Evolutionary conservation across 1,284 basidiomycete species (phyloP).

Genomic region (Heterobasidion annosum): DNA sequence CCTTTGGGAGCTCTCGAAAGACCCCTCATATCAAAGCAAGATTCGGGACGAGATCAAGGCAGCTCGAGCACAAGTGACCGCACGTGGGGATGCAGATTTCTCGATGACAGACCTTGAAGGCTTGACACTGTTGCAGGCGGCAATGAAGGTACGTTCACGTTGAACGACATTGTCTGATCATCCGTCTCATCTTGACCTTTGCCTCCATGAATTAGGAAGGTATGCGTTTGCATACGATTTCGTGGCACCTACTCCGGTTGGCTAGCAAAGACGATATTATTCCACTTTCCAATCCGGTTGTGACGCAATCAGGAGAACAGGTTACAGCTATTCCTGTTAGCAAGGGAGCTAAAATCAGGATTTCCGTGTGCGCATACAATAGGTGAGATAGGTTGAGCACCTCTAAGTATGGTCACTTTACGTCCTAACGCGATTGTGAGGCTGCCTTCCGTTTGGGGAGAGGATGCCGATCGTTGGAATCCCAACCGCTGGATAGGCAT

Average conservation of each 20-base stretch:
- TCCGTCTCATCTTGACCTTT: not conserved
- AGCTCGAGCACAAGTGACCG: constrained; percentile 6
- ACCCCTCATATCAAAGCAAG: constrained; percentile 26
- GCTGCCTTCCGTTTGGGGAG: constrained; percentile 32
- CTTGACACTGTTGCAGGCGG: constrained; percentile 19
- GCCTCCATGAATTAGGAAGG: constrained; percentile 20
- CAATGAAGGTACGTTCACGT: constrained; percentile 15
- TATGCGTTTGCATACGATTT: constrained; percentile 28
- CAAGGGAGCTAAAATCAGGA: constrained; percentile 25
- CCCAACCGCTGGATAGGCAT: constrained; percentile 39
- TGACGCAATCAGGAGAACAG: constrained; percentile 18
- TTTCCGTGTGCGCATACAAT: constrained; percentile 21
- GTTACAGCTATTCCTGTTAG: constrained; percentile 24
- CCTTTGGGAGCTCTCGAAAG: constrained; percentile 30
- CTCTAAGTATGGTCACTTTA: not conserved
- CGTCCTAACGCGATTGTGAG: constrained; percentile 10
- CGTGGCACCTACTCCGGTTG: constrained; percentile 18
- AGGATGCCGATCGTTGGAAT: constrained; percentile 40
- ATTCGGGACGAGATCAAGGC: not conserved
- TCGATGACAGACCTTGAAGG: constrained; percentile 20
- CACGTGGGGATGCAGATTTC: constrained; percentile 17
- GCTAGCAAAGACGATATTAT: constrained; percentile 26
- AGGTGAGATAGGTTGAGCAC: constrained; percentile 15
- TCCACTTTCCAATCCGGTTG: constrained; percentile 27
- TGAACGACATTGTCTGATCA: not conserved